A percentile compares a stretch with the other conserved stretches of the same genome.
phyloP scores from a whole-genome alignment of 139 green algal species.

The Volvox reticuliferus region DNA sequence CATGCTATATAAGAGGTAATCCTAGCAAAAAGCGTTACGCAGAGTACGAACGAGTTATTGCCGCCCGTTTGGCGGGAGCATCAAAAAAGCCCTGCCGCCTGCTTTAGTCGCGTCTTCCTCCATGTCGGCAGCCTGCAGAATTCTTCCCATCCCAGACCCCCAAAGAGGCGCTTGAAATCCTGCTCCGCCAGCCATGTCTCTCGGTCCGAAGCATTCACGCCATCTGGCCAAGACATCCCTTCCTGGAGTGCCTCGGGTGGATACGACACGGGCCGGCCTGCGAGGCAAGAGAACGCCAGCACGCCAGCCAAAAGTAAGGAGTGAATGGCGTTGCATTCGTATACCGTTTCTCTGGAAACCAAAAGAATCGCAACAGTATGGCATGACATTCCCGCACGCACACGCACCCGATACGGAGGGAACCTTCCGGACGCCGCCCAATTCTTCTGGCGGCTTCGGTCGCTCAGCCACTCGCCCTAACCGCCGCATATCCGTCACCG shows the following conservation, averaged over 20 bases:
- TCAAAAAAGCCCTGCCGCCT: slow-evolving; percentile 31
- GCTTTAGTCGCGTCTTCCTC: not conserved
- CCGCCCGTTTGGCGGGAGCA: too few relatives aligned
- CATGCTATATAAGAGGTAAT: too few relatives aligned
- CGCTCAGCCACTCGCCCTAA: not conserved
- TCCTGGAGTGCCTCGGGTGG: slow-evolving; percentile 10
- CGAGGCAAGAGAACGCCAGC: not conserved
- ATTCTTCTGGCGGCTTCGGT: not conserved
- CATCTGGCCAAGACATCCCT: slow-evolving; percentile 25
- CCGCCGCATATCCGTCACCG: not conserved
- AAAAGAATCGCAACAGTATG: too few relatives aligned
- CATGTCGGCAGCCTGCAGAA: slow-evolving; percentile 10
- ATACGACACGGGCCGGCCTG: slow-evolving; percentile 30
- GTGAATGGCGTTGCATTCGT: too few relatives aligned
- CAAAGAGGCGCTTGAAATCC: slow-evolving; percentile 33
- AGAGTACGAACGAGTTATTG: too few relatives aligned
- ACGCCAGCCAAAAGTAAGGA: too few relatives aligned
- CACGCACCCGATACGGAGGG: slow-evolving; percentile 15
- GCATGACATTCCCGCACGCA: not conserved
- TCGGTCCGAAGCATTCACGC: not conserved
- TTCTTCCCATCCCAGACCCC: slow-evolving; percentile 4
- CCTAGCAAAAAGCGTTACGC: too few relatives aligned
- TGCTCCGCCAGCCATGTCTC: slow-evolving; percentile 17
- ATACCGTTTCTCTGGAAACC: too few relatives aligned
- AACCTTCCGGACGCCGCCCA: not conserved